Evolutionary conservation across 2,329 filamentous ascomycete genomes (phyloP).

Genomic region (Pestalotiopsis sp.): DNA sequence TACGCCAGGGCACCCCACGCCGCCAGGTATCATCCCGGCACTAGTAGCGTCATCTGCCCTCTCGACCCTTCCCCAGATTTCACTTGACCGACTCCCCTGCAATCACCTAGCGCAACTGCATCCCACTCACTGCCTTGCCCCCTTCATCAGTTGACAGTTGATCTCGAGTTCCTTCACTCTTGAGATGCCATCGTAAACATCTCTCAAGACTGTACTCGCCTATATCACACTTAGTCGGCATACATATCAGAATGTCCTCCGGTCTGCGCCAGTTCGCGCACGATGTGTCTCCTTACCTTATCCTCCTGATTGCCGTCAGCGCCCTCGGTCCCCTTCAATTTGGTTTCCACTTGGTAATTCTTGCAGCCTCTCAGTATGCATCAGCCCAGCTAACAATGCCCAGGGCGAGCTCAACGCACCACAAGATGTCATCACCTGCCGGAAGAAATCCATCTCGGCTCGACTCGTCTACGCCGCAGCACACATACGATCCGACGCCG

Average conservation of each 20-base stretch:
- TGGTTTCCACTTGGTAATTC: conserved; percentile 82
- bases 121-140: not conserved
- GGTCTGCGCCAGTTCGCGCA: conserved; percentile 35
- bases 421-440: conserved; percentile 90
- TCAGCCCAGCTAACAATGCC: not conserved
- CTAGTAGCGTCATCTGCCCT: not conserved
- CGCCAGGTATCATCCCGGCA: not conserved
- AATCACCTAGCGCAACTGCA: too few species aligned
- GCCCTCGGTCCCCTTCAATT: conserved; percentile 92
- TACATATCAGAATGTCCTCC: conserved; percentile 12
- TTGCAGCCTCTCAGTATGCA: not conserved
- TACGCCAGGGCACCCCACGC: too few species aligned
- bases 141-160: not conserved
- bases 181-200: too few species aligned
- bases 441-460: conserved; percentile 55
- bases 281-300: conserved; percentile 73
- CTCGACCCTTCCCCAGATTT: not conserved
- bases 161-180: not conserved
- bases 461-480: conserved; percentile 28
- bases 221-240: not conserved
- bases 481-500: conserved; percentile 27
- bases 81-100: not conserved
- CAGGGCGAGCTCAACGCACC: conserved; percentile 95
- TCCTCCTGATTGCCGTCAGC: conserved; percentile 74
- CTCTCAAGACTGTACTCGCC: too few species aligned